Conservation (phyloP, 2,329 filamentous ascomycete genomes). For the Aureobasidium lini region DNA sequence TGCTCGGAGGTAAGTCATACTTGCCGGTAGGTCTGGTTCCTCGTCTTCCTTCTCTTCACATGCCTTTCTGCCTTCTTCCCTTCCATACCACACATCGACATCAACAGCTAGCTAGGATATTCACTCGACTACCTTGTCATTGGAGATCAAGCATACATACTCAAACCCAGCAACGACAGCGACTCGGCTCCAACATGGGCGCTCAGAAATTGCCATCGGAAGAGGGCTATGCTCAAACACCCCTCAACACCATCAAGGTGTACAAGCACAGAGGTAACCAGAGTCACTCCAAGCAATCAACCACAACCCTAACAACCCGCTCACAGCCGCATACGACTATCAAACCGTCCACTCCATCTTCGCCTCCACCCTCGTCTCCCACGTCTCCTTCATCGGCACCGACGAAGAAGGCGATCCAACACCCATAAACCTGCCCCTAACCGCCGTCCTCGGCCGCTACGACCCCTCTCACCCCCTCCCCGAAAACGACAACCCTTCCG, state of each 20-base stretch:
- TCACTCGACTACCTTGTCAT: background rate
- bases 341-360: slow-evolving; percentile 12
- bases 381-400: slow-evolving; percentile 11
- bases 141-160: background rate
- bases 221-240: slow-evolving; percentile 2
- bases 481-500: background rate
- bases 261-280: slow-evolving; percentile 10
- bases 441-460: slow-evolving; percentile 10
- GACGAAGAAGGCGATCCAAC: slow-evolving; percentile 8
- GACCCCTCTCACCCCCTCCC: slow-evolving; percentile 1
- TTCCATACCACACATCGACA: background rate
- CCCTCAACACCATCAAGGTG: slow-evolving; percentile 12
- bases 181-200: background rate
- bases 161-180: background rate
- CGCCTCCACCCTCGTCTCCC: slow-evolving; percentile 7
- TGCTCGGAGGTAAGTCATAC: background rate
- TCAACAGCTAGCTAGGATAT: background rate
- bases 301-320: background rate
- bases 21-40: background rate
- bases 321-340: slow-evolving; percentile 8
- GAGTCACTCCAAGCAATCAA: background rate
- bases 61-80: background rate
- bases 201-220: background rate
- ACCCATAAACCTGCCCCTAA: slow-evolving; percentile 12
- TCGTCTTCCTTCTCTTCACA: background rate